Conservation (phyloP, 169 alveolate genomes). For the Theileria luwenshuni region DNA sequence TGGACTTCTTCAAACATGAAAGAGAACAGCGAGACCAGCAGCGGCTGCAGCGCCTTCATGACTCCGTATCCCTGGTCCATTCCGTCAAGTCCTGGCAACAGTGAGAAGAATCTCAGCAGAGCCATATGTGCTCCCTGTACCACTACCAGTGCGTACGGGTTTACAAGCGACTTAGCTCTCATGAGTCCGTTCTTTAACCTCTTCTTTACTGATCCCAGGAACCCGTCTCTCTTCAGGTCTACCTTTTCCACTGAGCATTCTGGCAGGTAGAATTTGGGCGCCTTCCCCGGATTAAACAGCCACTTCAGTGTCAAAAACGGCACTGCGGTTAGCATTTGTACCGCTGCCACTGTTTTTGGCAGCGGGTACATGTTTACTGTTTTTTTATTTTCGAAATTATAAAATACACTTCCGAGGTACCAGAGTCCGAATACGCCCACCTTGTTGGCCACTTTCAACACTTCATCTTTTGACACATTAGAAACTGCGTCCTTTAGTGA, state of each 20-base stretch:
- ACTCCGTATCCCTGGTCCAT: conserved; percentile 72
- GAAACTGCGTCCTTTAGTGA: conserved; percentile 1
- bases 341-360: conserved; percentile 73
- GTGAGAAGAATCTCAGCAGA: conserved; percentile 64
- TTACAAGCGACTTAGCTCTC: conserved; percentile 26
- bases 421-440: conserved; percentile 42
- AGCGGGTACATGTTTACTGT: conserved; percentile 72
- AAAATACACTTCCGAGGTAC: conserved; percentile 74
- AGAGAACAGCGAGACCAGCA: conserved; percentile 72
- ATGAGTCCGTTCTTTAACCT: conserved; percentile 24
- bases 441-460: conserved; percentile 11
- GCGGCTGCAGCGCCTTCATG: conserved; percentile 72
- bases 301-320: conserved; percentile 75
- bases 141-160: conserved; percentile 33
- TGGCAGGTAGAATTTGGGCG: conserved; percentile 34
- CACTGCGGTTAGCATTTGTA: conserved; percentile 76
- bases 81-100: conserved; percentile 77
- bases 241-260: conserved; percentile 29
- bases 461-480: neutral
- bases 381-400: conserved; percentile 75
- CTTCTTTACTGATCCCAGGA: conserved; percentile 16
- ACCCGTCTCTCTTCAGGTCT: conserved; percentile 3
- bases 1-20: conserved; percentile 43
- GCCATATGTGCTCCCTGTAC: conserved; percentile 71
- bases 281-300: conserved; percentile 39